Conservation (phyloP, 2,329 filamentous ascomycete species). For the Sarocladium strictum region DNA sequence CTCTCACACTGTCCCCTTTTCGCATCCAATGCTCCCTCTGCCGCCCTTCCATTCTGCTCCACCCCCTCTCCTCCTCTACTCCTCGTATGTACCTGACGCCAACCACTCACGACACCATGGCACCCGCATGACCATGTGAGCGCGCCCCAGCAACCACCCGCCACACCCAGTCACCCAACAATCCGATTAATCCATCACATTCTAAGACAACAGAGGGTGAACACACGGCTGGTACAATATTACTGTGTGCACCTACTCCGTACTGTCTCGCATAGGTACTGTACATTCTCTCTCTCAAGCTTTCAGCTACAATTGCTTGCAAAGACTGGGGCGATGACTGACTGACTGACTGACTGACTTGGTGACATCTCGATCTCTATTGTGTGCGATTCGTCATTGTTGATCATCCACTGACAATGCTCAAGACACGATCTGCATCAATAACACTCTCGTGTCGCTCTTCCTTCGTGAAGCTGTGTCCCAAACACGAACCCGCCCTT, state of each 20-base stretch:
- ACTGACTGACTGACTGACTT: no score
- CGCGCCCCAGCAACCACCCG: not conserved
- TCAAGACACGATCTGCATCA: not conserved
- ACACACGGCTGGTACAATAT: not conserved
- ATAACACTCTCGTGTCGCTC: not conserved
- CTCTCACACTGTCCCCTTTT: not conserved
- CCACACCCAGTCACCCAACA: not conserved
- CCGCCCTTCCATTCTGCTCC: no score
- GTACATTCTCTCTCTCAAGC: no score
- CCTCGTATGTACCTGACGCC: not conserved
- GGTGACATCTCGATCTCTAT: no score
- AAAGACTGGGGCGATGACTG: no score
- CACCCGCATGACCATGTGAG: no score
- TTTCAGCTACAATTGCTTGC: not conserved
- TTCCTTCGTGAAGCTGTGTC: not conserved
- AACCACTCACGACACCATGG: not conserved
- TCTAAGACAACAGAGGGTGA: not conserved
- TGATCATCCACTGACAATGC: no score
- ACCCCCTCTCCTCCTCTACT: not conserved
- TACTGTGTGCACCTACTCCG: not conserved
- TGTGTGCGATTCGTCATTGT: no score
- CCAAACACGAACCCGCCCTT: not conserved
- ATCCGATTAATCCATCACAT: not conserved
- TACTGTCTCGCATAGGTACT: conserved; percentile 4
- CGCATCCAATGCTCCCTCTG: not conserved